A percentile compares a stretch with the other conserved stretches of the same genome.
Evolutionary conservation across 2,329 filamentous ascomycete species (phyloP).

Genomic region (Talaromyces sp.): DNA sequence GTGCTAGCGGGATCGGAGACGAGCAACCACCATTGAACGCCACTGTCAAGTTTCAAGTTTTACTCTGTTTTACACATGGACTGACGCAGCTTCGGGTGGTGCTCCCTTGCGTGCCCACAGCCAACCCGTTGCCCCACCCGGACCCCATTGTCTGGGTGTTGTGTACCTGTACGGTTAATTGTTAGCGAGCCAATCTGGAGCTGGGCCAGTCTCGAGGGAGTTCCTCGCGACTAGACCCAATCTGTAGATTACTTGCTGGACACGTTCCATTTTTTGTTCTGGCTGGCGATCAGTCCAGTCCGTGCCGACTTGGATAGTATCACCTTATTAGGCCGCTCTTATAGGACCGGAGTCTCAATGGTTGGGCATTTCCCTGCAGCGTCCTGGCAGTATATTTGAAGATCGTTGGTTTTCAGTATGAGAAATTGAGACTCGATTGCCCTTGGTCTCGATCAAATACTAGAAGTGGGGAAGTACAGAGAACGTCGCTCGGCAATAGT

Average conservation of each 20-base stretch:
- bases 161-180: slow-evolving; percentile 1
- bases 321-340: not conserved
- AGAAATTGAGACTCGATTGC: not conserved
- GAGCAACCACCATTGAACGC: not conserved
- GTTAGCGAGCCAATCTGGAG: not conserved
- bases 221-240: not conserved
- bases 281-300: not conserved
- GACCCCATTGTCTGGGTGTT: not conserved
- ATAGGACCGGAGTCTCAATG: not conserved
- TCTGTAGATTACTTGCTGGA: not conserved
- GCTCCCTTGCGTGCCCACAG: not conserved
- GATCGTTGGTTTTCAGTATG: not conserved
- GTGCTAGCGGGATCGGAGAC: not conserved
- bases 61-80: not conserved
- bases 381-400: not conserved
- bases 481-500: not conserved
- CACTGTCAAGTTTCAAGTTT: not conserved
- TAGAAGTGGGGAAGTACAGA: too few species aligned
- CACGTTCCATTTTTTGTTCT: not conserved
- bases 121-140: not conserved
- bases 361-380: not conserved
- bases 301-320: not conserved
- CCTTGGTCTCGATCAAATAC: too few species aligned
- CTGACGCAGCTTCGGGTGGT: not conserved
- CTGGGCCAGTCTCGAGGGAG: not conserved